These are phyloP conservation scores for Furcasterigmium sp. DNA, from an alignment of 2,329 filamentous ascomycete species.

Conservation along the genomic window DNA sequence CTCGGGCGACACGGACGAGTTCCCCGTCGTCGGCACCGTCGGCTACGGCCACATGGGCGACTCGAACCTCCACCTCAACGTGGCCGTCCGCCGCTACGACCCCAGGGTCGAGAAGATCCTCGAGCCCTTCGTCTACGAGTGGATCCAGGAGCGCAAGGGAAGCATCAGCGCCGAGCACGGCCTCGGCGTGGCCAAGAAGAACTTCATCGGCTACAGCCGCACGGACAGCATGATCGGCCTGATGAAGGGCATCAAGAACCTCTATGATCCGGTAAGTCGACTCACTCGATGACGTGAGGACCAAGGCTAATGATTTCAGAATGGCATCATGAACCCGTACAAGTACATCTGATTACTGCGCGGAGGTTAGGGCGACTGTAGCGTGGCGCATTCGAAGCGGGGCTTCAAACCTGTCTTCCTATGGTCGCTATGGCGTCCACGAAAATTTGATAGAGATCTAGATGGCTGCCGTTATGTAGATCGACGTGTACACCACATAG, in stretches of 20 bases:
- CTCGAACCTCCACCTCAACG: conserved; percentile 89
- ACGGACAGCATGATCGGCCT: conserved; percentile 80
- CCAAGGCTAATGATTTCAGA: conserved; percentile 50
- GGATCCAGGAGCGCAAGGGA: conserved; percentile 81
- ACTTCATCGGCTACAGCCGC: conserved; percentile 88
- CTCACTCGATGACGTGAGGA: background rate
- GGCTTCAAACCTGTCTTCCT: no score
- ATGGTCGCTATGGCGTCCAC: no score
- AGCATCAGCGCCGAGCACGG: conserved; percentile 98
- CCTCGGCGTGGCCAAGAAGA: conserved; percentile 90
- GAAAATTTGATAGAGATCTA: no score
- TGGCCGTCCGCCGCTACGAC: conserved; percentile 77
- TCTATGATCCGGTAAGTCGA: conserved; percentile 86
- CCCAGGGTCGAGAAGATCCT: conserved; percentile 80
- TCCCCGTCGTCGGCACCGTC: conserved; percentile 82
- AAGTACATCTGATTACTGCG: conserved; percentile 87
- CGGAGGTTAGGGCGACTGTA: no score
- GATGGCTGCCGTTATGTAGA: no score
- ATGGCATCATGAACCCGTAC: conserved; percentile 98
- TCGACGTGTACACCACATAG: no score
- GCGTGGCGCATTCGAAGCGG: no score
- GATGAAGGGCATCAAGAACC: conserved; percentile 92
- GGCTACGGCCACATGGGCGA: conserved; percentile 99
- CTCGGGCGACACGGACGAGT: conserved; percentile 67
- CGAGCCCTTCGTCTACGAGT: conserved; percentile 96